A percentile compares a stretch with the other conserved stretches of the same genome.
phyloP scores from a whole-genome alignment of 2,329 filamentous ascomycete genomes.

The Parafenestella ontariensis region DNA sequence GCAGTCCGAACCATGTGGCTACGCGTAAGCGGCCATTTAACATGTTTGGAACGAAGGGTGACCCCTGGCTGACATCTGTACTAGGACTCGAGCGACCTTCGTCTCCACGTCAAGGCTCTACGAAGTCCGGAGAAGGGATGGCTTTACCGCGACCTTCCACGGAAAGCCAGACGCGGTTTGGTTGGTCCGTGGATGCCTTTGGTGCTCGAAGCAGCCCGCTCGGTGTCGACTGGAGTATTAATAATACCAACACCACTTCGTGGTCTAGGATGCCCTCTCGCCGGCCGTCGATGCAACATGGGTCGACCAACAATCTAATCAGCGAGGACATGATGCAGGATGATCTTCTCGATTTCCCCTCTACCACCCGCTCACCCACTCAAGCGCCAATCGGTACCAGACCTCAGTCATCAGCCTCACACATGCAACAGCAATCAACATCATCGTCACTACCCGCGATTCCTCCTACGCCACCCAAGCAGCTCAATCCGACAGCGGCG shows the following conservation, averaged over 20 bases:
- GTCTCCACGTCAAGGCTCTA: slow-evolving; percentile 70
- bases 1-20: slow-evolving; percentile 47
- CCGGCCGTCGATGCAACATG: slow-evolving; percentile 79
- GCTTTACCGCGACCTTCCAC: slow-evolving; percentile 47
- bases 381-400: slow-evolving; percentile 81
- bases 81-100: slow-evolving; percentile 49
- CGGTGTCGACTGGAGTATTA: slow-evolving; percentile 52
- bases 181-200: slow-evolving; percentile 47
- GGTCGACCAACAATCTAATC: slow-evolving; percentile 70
- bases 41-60: slow-evolving; percentile 61
- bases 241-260: slow-evolving; percentile 50
- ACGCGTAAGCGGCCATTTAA: slow-evolving; percentile 58
- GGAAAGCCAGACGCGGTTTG: slow-evolving; percentile 48
- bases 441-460: slow-evolving; percentile 26
- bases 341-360: slow-evolving; percentile 58
- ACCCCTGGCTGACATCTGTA: slow-evolving; percentile 55
- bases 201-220: slow-evolving; percentile 51
- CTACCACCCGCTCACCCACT: slow-evolving; percentile 59
- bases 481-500: slow-evolving; percentile 86
- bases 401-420: slow-evolving; percentile 66
- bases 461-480: slow-evolving; percentile 57
- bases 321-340: slow-evolving; percentile 59
- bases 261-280: slow-evolving; percentile 82
- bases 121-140: slow-evolving; percentile 60
- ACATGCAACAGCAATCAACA: slow-evolving; percentile 26